A percentile compares a stretch with the other conserved stretches of the same genome.
These are phyloP conservation scores for Amanita exitialis DNA, from an alignment of 768 basidiomycete species.

Conservation along the genomic window DNA sequence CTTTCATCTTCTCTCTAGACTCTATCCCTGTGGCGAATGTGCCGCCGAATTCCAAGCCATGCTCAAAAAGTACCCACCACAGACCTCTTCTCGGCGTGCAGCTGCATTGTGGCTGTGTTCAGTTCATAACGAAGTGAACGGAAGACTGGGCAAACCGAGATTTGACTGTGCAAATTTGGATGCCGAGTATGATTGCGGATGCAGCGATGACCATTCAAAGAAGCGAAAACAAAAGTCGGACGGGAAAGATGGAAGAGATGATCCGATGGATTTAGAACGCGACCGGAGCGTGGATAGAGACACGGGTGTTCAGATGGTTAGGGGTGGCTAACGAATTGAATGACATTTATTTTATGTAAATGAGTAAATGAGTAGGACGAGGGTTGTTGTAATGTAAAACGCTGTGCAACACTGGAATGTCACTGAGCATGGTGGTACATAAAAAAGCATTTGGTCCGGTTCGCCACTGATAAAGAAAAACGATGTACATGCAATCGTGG, in stretches of 20 bases:
- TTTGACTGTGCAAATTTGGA: constrained; percentile 91
- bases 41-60: constrained; percentile 82
- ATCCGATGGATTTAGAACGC: constrained; percentile 37
- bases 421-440: too few species aligned
- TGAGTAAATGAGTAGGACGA: too few species aligned
- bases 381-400: too few species aligned
- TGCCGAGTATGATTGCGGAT: constrained; percentile 90
- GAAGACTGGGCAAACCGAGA: constrained; percentile 64
- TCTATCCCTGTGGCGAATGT: constrained; percentile 97
- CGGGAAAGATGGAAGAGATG: constrained; percentile 9
- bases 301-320: constrained; percentile 54
- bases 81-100: constrained; percentile 80
- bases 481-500: constrained; percentile 74
- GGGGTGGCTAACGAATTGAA: constrained; percentile 49
- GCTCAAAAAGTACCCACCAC: constrained; percentile 73
- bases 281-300: constrained; percentile 40
- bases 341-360: too few species aligned
- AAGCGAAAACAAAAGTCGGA: constrained; percentile 9
- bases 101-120: constrained; percentile 87
- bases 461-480: background rate
- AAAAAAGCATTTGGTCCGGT: too few species aligned
- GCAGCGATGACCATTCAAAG: constrained; percentile 51
- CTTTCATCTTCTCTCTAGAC: constrained; percentile 74
- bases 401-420: too few species aligned
- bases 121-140: constrained; percentile 87